Evolutionary conservation across 495 filamentous ascomycete species (phyloP), one percentile per base, ranked within the genome.

Genomic region (Penicillium arizonense): DNA sequence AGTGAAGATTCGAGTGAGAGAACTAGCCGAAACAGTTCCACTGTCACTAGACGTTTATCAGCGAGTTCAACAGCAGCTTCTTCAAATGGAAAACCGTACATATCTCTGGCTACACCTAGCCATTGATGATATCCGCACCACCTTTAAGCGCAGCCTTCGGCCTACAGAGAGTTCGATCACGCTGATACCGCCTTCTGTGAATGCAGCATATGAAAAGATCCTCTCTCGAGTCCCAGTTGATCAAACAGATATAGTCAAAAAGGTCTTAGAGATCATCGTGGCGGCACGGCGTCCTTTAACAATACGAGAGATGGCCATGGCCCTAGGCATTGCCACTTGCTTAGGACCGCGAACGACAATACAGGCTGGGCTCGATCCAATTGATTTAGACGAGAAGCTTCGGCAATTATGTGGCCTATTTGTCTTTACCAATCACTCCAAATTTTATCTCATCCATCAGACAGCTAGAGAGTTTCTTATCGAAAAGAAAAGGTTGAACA

Each of bases 391-490:
- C 14, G 37, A 36, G 12, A 55, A 51, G 16, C 52, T 79, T 2
- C 69, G 67, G 30, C 48, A 53, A 14, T 24, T 74, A 12, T 77
- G 71, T 43, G 68, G 73, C 3, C 62, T 70, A 8, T 74, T 80
- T 39, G 55, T 80, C 4, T 62, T 62, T 16, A 56, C 73, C 1
- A 62, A 67, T n/a, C 59, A 72, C 40, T 65, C 62, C 6, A 64
- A 59, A 18, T 52, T 77, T 13, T 73, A 70, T 52, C 60, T 71
- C 1, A 60, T 71, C 16, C 65, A 72, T 51, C 61, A 72, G 47
- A 70, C 65, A 26, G 69, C 59, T 0, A 67, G 57, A 20, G 67
- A 72, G 21, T 72, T 65, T 53, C 46, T 70, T 1, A 18, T 18
- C n/a, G n/a, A n/a, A 18, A 18, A 18, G 1, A 1, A 18, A 18